These are phyloP conservation scores for Russula olivacea DNA, from an alignment of 768 basidiomycete genomes.

Conservation along the genomic window DNA sequence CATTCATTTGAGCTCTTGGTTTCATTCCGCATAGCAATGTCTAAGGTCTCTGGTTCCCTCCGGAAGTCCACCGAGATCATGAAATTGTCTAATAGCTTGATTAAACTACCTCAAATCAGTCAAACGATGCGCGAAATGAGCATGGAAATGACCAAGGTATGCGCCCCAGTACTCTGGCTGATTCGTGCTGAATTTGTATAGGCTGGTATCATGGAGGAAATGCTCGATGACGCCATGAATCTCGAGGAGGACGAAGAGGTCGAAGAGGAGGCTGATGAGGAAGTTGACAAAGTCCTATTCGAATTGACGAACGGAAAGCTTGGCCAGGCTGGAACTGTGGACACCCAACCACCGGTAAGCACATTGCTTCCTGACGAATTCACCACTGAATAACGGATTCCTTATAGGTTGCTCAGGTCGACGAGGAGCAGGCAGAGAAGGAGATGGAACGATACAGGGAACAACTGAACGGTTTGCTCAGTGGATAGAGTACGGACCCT, in stretches of 20 bases:
- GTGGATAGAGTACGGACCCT: conserved; percentile 36
- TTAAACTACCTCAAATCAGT: conserved; percentile 89
- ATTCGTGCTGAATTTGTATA: conserved; percentile 32
- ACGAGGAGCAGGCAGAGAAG: conserved; percentile 79
- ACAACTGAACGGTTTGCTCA: conserved; percentile 82
- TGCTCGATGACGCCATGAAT: conserved; percentile 90
- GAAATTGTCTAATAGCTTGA: conserved; percentile 90
- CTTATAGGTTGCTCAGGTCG: conserved; percentile 51
- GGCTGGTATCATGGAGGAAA: conserved; percentile 98
- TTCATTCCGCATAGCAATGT: conserved; percentile 57
- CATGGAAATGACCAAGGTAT: conserved; percentile 98
- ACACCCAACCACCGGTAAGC: conserved; percentile 70
- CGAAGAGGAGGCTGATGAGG: conserved; percentile 93
- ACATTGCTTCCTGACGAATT: conserved; percentile 1
- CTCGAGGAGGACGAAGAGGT: conserved; percentile 92
- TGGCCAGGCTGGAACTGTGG: conserved; percentile 74
- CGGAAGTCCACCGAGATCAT: conserved; percentile 99
- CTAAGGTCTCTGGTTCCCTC: conserved; percentile 94
- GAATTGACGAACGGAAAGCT: conserved; percentile 95
- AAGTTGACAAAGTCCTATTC: conserved; percentile 94
- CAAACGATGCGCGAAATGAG: conserved; percentile 96
- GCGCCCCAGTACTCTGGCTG: conserved; percentile 1
- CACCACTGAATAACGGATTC: neutral
- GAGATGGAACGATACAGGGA: conserved; percentile 89
- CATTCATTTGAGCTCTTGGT: neutral